These are phyloP conservation scores for Elsinoe ampelina DNA, from an alignment of 2,329 filamentous ascomycete species.

Conservation along the genomic window DNA sequence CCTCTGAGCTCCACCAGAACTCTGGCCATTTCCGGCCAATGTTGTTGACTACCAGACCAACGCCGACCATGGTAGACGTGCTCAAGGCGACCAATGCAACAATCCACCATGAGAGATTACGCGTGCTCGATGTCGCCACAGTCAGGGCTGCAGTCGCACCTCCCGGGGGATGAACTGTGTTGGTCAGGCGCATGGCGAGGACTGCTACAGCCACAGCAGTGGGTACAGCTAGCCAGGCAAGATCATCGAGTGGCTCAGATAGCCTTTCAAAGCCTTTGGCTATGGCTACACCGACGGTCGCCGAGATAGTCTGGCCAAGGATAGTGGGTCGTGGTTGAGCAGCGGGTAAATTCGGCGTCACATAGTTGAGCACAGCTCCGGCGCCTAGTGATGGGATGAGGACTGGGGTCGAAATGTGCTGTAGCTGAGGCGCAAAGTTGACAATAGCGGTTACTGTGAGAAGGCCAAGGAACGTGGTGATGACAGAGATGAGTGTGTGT, in stretches of 20 bases:
- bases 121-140: slow-evolving; percentile 31
- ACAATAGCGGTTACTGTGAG: slow-evolving; percentile 35
- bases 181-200: slow-evolving; percentile 38
- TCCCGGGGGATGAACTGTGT: slow-evolving; percentile 42
- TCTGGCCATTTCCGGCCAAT: slow-evolving; percentile 38
- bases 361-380: slow-evolving; percentile 40
- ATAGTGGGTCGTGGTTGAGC: slow-evolving; percentile 40
- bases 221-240: slow-evolving; percentile 38
- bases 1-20: slow-evolving; percentile 41
- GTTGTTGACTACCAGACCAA: slow-evolving; percentile 39
- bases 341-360: slow-evolving; percentile 37
- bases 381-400: slow-evolving; percentile 30
- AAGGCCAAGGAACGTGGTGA: slow-evolving; percentile 37
- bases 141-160: slow-evolving; percentile 41
- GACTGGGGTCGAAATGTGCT: background rate
- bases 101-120: slow-evolving; percentile 38
- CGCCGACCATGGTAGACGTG: slow-evolving; percentile 33
- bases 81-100: slow-evolving; percentile 35
- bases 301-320: slow-evolving; percentile 37
- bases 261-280: slow-evolving; percentile 37
- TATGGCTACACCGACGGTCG: slow-evolving; percentile 36
- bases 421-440: background rate
- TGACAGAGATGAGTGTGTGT: slow-evolving; percentile 34
- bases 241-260: slow-evolving; percentile 25
- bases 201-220: slow-evolving; percentile 35